Base-by-base conservation (phyloP, 371 early-diverging fungal genomes). In the Mucor piriformis region DNA sequence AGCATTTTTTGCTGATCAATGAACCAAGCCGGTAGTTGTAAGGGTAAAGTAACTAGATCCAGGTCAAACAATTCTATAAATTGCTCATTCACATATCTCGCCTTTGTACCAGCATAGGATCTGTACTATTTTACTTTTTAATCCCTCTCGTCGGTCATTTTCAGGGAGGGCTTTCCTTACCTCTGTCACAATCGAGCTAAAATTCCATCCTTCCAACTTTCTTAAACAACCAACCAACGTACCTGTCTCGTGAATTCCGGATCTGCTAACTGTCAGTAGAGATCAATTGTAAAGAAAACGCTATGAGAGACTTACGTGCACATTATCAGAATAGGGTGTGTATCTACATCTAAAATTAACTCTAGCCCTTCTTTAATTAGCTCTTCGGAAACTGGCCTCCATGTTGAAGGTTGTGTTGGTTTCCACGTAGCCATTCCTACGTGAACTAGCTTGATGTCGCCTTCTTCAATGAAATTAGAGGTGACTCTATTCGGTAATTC, bases 301-400 rank as follows among this genome's bases (percentile, higher is more conserved):
- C 12, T 2, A 23, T 25, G 25, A 44, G 34, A 11, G 15, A 72
- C 88, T 59, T 86, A 90, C 89, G 92, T 90, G 84, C 96, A 96
- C 84, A 92, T 90, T 35, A 96, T 82, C 50, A 97, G 74, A 12
- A 95, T 72, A 23, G 98, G 97, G 59, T 96, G 92, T 37, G 84
- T 89, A 11, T 77, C 72, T 11, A 68, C 77, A 72, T 95, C 81
- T 38, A 97, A 72, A 3, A 94, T 74, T 48, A 92, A 67, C 72
- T 97, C 95, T 16, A 95, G 77, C 0, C 91, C 95, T 54, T 94
- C 95, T 63, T 96, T 97, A 63, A 97, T 88, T 12, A 95, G 72
- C 69, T 97, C 98, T 66, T 97, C 98, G 55, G 92, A 90, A 21
- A 95, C 84, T 3, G 96, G 97, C 61, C 93, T 82, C 96, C 98